These are phyloP conservation scores for Cryptococcus sp. DNA, from an alignment of 1,284 basidiomycete species.

Conservation along the genomic window DNA sequence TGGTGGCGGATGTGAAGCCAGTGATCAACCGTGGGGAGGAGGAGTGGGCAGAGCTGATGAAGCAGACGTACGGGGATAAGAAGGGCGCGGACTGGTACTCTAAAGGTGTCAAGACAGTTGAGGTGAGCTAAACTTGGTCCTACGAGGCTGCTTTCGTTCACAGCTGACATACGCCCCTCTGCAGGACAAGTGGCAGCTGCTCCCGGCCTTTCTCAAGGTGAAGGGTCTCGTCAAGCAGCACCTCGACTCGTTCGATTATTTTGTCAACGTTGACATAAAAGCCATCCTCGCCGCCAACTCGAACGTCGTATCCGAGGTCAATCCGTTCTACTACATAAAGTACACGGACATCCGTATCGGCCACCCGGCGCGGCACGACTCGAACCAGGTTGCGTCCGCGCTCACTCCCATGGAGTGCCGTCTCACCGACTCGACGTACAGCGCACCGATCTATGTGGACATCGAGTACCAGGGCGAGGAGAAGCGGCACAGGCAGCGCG, in stretches of 20 bases:
- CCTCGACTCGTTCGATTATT: conserved; percentile 99
- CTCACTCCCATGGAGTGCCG: conserved; percentile 98
- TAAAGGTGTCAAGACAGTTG: conserved; percentile 55
- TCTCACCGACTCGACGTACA: conserved; percentile 92
- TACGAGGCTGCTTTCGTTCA: background rate
- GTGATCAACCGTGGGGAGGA: conserved; percentile 32
- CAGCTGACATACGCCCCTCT: conserved; percentile 3
- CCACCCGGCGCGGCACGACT: conserved; percentile 83
- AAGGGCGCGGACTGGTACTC: conserved; percentile 44
- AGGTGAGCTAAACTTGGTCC: conserved; percentile 44
- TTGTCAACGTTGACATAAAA: conserved; percentile 94
- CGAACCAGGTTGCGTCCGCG: conserved; percentile 56
- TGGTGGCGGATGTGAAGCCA: conserved; percentile 20
- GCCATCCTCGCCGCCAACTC: conserved; percentile 93
- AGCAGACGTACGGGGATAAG: conserved; percentile 29
- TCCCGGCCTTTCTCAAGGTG: conserved; percentile 91
- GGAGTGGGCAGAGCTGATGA: conserved; percentile 49
- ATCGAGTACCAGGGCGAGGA: conserved; percentile 94
- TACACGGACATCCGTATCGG: conserved; percentile 94
- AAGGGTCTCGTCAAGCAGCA: conserved; percentile 99
- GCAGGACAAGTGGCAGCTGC: conserved; percentile 94
- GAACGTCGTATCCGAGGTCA: conserved; percentile 92
- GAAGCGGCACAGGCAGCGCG: conserved; percentile 76
- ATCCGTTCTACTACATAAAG: conserved; percentile 95
- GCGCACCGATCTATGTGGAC: conserved; percentile 89